Evolutionary conservation across 192 early-diverging fungal genomes (phyloP).

Genomic region (Podila epicladia): DNA sequence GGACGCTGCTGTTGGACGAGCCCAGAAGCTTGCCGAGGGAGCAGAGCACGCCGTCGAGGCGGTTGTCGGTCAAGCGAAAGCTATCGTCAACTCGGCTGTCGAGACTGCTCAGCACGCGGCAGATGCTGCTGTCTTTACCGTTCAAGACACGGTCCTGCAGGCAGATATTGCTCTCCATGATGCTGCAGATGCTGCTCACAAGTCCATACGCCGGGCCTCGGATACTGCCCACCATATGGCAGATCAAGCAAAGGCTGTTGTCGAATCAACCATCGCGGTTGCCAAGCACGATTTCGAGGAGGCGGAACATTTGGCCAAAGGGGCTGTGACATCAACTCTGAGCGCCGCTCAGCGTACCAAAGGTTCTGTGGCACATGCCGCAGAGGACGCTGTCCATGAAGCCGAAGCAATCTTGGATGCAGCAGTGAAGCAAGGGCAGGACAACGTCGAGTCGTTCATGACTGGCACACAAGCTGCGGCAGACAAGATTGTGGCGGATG

Average conservation of each 20-base stretch:
- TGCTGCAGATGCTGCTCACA: not conserved
- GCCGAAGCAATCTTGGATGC: not conserved
- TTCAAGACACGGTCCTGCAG: not conserved
- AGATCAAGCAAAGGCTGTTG: not conserved
- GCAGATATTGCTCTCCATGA: no score
- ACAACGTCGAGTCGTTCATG: not conserved
- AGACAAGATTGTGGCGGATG: not conserved
- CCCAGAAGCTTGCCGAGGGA: not conserved
- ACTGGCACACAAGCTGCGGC: not conserved
- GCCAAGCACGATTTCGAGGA: not conserved
- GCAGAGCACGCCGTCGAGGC: not conserved
- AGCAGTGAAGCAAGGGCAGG: not conserved
- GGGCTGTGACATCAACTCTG: not conserved
- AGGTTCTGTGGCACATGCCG: not conserved
- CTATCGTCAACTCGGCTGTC: not conserved
- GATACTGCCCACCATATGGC: not conserved
- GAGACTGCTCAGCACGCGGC: not conserved
- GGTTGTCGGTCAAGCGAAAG: not conserved
- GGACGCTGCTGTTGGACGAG: not conserved
- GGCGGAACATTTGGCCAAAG: not conserved
- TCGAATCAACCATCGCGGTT: not conserved
- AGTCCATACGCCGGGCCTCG: not conserved
- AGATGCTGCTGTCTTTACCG: not conserved
- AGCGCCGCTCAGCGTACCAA: not conserved
- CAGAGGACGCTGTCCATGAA: not conserved